A percentile compares a stretch with the other conserved stretches of the same genome.
Evolutionary conservation across 805 yeast species (phyloP).

Genomic region (Hanseniaspora hatyaiensis): DNA sequence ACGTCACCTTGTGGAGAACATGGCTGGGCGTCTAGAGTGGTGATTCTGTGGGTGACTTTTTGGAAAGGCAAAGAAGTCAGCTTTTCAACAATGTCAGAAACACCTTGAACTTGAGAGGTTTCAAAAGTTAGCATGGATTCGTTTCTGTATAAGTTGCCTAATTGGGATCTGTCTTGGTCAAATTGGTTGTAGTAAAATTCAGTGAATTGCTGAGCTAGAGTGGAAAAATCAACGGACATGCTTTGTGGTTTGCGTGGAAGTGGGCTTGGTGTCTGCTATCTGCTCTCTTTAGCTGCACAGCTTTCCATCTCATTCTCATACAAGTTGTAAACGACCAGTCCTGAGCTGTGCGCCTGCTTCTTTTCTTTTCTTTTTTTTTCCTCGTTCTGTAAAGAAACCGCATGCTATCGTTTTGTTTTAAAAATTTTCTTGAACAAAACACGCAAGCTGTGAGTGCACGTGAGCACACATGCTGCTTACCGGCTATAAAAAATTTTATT

Average conservation of each 20-base stretch:
- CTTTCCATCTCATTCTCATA: too few species aligned
- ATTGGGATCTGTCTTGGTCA: constrained; percentile 81
- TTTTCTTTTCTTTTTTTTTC: too few species aligned
- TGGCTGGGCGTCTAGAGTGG: constrained; percentile 96
- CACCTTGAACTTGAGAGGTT: constrained; percentile 87
- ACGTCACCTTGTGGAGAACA: constrained; percentile 88
- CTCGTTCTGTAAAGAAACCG: too few species aligned
- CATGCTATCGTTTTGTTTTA: too few species aligned
- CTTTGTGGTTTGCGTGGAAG: constrained; percentile 13
- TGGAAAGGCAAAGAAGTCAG: constrained; percentile 78
- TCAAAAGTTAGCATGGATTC: constrained; percentile 97
- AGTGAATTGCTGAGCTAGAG: constrained; percentile 67
- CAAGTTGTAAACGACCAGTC: too few species aligned
- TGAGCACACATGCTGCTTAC: too few species aligned
- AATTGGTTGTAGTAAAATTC: constrained; percentile 91
- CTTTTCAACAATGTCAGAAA: constrained; percentile 84
- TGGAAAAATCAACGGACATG: constrained; percentile 36
- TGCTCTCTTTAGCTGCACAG: constrained; percentile 16
- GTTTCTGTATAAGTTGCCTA: constrained; percentile 89
- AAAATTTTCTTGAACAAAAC: too few species aligned
- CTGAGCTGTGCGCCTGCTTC: too few species aligned
- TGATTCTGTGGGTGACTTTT: constrained; percentile 85
- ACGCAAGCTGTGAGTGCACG: too few species aligned
- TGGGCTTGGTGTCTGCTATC: not conserved
- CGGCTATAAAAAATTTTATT: too few species aligned